Evolutionary conservation across 306 rosid species (phyloP), one percentile per base, ranked within the genome.

Genomic region (Glycine soja): DNA sequence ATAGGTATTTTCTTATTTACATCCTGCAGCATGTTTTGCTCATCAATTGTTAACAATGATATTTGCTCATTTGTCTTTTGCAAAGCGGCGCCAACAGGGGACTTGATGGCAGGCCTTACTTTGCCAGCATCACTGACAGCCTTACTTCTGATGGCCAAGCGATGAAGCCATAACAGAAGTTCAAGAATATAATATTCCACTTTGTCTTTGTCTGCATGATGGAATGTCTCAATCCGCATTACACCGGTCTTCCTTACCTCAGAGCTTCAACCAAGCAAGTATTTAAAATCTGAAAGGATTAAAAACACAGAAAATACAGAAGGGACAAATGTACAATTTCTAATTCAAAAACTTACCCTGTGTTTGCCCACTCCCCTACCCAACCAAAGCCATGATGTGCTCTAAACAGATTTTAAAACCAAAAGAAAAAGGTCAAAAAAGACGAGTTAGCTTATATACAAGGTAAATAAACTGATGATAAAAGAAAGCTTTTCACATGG

Each of bases 301-400:
- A n/a, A 43, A 54, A 52, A 16, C 38, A 53, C 45, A 38, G 11
- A 56, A 54, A 81, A 46, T 30, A 53, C 18, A 58, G 32, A 34
- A 30, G 4, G 12, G 48, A 36, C 43, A 69, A 59, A 40, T 40
- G 13, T 19, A 36, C 34, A 76, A 47, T 11, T 63, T 46, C 42
- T 15, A 82, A 58, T 48, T 64, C 43, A 48, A 51, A 65, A 59
- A 76, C 97, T 88, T 80, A 93, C 97, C 92, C 90, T 50, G 91
- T 80, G 74, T 62, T 88, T 43, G 97, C 97, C 97, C 97, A 93
- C 90, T 91, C 97, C 18, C 97, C 97, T 5, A 93, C 97, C 97
- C 97, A 93, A 47, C 97, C 97, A 71, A 93, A 93, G 65, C 94
- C 97, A 62, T 93, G 97, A 85, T 93, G 97, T 10, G 94, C 97